Evolutionary conservation across 2,329 filamentous ascomycete species (phyloP), one percentile per base, ranked within the genome.

Genomic region (Talaromyces funiculosus): DNA sequence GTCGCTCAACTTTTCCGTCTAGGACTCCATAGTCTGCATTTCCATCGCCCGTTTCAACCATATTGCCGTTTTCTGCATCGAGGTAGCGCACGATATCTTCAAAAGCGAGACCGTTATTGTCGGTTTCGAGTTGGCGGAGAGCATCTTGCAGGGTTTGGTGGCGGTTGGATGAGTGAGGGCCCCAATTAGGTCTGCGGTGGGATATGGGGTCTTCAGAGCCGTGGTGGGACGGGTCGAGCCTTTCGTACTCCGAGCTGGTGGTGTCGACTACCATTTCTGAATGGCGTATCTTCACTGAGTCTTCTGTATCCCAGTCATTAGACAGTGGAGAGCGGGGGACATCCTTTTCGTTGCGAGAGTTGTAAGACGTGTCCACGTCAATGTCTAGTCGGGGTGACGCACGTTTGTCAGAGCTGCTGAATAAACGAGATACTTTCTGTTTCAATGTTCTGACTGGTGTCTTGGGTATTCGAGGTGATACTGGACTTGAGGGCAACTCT

Each of bases 91-190:
- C 35, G 20, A 61, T 58, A 31, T 61, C 55, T 18, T 58, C 47
- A 18, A 53, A 58, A 7, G 54, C 55, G 22, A 58, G 26, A 1
- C 60, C 55, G 49, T 53, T 54, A 22, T 61, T 57, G 14, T 54
- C 49, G 26, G 24, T 43, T 26, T 58, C 49, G n/a, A 61, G 24
- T 31, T 61, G 60, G 24, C 49, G 37, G 4, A 61, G 55, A 6
- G 55, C 60, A 22, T 61, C 60, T 16, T 61, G 60, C n/a, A 61
- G n/a, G 18, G 60, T 61, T 4, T 61, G 60, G 16, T 61, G 60
- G 16, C 60, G 31, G 26, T 61, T 61, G 20, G 60, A 43, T 31
- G 47, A 54, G 40, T 61, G 55, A 53, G 60, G 22, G 20, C 60
- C 54, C 31, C 42, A 37, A 6, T 40, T 42, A 22, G 54, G 54